Evolutionary conservation across 2,329 filamentous ascomycete species (phyloP).

Genomic region (Penicillium corylophilum): DNA sequence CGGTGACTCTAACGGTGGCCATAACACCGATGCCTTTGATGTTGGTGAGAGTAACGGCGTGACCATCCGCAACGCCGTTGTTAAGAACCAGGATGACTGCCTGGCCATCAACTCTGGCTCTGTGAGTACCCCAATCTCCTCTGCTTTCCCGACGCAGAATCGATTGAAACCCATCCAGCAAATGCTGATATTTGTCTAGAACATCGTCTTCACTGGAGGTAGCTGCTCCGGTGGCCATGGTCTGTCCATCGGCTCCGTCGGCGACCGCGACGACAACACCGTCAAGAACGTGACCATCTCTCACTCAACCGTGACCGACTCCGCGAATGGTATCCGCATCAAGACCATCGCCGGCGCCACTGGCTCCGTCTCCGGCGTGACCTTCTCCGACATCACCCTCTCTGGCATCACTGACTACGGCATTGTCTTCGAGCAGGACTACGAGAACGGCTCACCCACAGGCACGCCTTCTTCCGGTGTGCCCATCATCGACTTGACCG

Average conservation of each 20-base stretch:
- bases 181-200: conserved; percentile 11
- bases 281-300: conserved; percentile 57
- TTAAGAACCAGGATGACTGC: conserved; percentile 62
- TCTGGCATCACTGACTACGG: conserved; percentile 54
- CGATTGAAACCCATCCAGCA: background rate
- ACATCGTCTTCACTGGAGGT: conserved; percentile 31
- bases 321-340: conserved; percentile 53
- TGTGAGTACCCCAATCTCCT: conserved; percentile 16
- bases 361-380: conserved; percentile 53
- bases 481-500: conserved; percentile 41
- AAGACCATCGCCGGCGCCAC: conserved; percentile 56
- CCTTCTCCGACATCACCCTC: conserved; percentile 55
- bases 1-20: conserved; percentile 47
- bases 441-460: conserved; percentile 48
- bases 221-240: conserved; percentile 45
- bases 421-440: conserved; percentile 60
- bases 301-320: conserved; percentile 31
- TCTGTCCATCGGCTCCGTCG: conserved; percentile 60
- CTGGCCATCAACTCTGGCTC: conserved; percentile 59
- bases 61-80: conserved; percentile 51
- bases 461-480: conserved; percentile 40
- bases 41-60: conserved; percentile 46
- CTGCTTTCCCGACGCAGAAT: background rate
- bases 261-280: conserved; percentile 55
- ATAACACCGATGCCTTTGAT: conserved; percentile 55